phyloP scores from a whole-genome alignment of 73 alveolate genomes.

The Paramecium pentaurelia region DNA sequence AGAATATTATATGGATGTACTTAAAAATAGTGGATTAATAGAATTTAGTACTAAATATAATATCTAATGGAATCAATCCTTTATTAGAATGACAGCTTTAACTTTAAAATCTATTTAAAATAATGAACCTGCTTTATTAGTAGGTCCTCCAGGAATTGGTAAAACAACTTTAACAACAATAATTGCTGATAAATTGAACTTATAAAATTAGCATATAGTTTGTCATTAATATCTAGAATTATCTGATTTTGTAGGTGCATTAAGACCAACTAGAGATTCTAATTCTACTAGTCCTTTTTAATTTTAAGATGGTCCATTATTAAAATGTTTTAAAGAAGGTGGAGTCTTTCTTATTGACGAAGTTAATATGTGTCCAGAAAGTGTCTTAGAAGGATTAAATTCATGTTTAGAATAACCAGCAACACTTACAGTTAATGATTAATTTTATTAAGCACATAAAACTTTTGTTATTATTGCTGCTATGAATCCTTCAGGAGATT shows the following conservation, averaged over 20 bases:
- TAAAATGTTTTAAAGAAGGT: constrained; percentile 96
- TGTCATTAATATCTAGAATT: constrained; percentile 99
- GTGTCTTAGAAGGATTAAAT: constrained; percentile 98
- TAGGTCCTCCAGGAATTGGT: constrained; percentile 99
- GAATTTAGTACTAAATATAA: constrained; percentile 30
- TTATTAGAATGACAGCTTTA: constrained; percentile 94
- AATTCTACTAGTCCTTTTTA: constrained; percentile 74
- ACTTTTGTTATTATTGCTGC: constrained; percentile 81
- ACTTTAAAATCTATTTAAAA: constrained; percentile 88
- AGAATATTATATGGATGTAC: constrained; percentile 73
- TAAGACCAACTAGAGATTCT: constrained; percentile 75
- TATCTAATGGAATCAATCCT: constrained; percentile 75
- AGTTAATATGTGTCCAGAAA: constrained; percentile 98
- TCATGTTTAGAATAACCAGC: constrained; percentile 80
- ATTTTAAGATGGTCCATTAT: constrained; percentile 99
- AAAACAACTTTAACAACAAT: constrained; percentile 93
- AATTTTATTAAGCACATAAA: constrained; percentile 74
- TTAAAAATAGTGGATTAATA: constrained; percentile 49
- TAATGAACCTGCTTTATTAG: constrained; percentile 98
- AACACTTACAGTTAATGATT: constrained; percentile 77
- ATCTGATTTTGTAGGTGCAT: constrained; percentile 96
- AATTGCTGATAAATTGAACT: constrained; percentile 67
- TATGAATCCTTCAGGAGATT: constrained; percentile 99
- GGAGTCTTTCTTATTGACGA: constrained; percentile 97
- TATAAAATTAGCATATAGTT: constrained; percentile 84